Conservation (phyloP, 2,329 filamentous ascomycete genomes). For the Epichloe amarillans region DNA sequence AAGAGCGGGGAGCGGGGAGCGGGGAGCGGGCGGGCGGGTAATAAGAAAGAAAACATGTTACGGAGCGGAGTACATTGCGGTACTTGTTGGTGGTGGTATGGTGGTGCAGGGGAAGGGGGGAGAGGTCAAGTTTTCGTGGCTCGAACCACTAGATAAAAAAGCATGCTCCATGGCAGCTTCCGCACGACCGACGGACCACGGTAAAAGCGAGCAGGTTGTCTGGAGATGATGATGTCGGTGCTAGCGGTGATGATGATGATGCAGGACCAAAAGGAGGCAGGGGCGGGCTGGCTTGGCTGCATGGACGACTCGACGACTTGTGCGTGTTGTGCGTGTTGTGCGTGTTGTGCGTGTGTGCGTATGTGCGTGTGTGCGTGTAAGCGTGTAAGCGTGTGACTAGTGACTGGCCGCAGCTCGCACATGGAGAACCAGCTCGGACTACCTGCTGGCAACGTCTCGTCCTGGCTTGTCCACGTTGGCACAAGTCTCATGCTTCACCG, state of each 20-base stretch:
- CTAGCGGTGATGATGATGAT: not conserved
- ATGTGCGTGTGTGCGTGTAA: not conserved
- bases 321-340: not conserved
- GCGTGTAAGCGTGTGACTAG: not conserved
- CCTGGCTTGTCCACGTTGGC: not conserved
- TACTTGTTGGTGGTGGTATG: not conserved
- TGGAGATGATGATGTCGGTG: not conserved
- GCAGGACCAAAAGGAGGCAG: conserved; percentile 5
- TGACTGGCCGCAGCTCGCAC: not conserved
- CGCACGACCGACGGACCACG: not conserved
- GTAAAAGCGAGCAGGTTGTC: not conserved
- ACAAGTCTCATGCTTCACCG: not conserved
- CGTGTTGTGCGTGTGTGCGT: not conserved
- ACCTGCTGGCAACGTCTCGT: too few relatives aligned
- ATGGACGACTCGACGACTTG: not conserved
- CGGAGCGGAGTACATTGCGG: too few relatives aligned
- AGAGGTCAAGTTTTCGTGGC: too few relatives aligned
- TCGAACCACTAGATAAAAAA: too few relatives aligned
- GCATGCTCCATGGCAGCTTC: not conserved
- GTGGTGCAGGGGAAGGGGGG: not conserved
- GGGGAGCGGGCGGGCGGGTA: not conserved
- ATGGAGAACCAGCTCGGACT: too few relatives aligned
- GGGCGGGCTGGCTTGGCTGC: not conserved
- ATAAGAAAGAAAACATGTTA: too few relatives aligned
- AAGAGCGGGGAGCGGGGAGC: not conserved